Evolutionary conservation across 495 filamentous ascomycete species (phyloP), one percentile per base, ranked within the genome.

Genomic region (Endocarpon pusillum): DNA sequence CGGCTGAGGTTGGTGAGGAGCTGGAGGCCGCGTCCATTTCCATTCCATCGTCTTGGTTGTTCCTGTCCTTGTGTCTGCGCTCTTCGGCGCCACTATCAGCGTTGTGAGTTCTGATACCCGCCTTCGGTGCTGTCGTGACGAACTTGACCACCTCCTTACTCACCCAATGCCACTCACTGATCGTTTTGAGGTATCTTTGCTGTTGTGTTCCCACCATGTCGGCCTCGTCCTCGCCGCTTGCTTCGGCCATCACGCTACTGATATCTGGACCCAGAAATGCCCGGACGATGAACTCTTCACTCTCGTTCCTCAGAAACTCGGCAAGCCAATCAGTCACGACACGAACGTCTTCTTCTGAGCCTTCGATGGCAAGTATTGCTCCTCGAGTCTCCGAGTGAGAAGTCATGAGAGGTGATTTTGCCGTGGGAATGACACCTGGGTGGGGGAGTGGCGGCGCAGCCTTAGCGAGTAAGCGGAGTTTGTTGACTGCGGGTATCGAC

Each of bases 341-440:
- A 27, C 60, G 58, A 9, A 75, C 44, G 1, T 49, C 42, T 2
- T 51, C 44, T 33, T 79, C 66, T 16, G 76, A 56, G 10, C 85
- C 83, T 48, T 97, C 89, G 16, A 97, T 52, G 0, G 81, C 75
- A 30, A 96, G 74, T 18, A 94, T 66, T 1, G 81, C 67, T 0
- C 91, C 85, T 25, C 86, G 67, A 17, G 62, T 52, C 35, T 54
- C 55, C 21, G 54, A 42, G 5, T 53, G 60, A n/a, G 52, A 55
- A 21, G 53, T 54, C 11, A 52, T 51, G 44, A n/a, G n/a, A n/a
- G n/a, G n/a, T n/a, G n/a, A n/a, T n/a, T n/a, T n/a, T n/a, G n/a
- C n/a, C n/a, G n/a, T n/a, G n/a, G n/a, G n/a, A n/a, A n/a, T n/a
- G n/a, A n/a, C n/a, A n/a, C 57, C 54, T 9, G 45, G 61, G 18